These are phyloP conservation scores for Hyaloperonospora brassicae DNA, from an alignment of 352 stramenopile species.

Conservation along the genomic window DNA sequence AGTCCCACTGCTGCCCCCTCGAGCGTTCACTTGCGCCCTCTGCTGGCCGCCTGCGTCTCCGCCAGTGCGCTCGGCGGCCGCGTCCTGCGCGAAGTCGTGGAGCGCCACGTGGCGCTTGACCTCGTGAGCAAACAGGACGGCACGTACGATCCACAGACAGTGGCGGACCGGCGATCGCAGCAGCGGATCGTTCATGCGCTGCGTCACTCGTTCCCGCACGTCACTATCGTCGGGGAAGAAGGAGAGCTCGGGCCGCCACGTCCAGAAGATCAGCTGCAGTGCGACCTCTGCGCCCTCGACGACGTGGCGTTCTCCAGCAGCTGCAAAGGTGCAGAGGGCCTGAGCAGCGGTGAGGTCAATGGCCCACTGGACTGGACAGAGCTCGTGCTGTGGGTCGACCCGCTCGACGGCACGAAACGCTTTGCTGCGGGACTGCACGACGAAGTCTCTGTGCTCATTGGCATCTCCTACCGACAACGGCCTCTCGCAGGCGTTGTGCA, in stretches of 20 bases:
- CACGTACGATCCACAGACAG: constrained; percentile 69
- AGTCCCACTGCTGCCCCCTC: background rate
- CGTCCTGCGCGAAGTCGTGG: constrained; percentile 65
- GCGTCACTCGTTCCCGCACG: constrained; percentile 39
- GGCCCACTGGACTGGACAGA: constrained; percentile 29
- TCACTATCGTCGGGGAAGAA: constrained; percentile 52
- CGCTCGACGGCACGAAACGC: constrained; percentile 71
- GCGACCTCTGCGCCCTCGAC: constrained; percentile 29
- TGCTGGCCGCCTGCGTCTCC: constrained; percentile 56
- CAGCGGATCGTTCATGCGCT: constrained; percentile 62
- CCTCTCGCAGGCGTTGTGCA: constrained; percentile 67
- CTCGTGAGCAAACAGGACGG: constrained; percentile 73
- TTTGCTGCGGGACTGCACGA: constrained; percentile 67
- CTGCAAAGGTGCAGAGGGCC: background rate
- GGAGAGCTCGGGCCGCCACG: constrained; percentile 45
- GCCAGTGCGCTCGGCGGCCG: constrained; percentile 40
- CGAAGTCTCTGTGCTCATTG: constrained; percentile 71
- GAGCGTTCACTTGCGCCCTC: constrained; percentile 26
- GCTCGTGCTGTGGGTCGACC: constrained; percentile 74
- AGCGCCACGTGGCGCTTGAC: constrained; percentile 38
- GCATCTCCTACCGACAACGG: constrained; percentile 56
- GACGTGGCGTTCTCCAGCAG: constrained; percentile 15
- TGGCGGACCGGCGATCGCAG: constrained; percentile 66
- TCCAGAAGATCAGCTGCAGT: constrained; percentile 39
- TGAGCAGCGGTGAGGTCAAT: too few species aligned